Evolutionary conservation across 352 stramenopile species (phyloP), one percentile per base, ranked within the genome.

Genomic region (Globisporangium megalacanthum): DNA sequence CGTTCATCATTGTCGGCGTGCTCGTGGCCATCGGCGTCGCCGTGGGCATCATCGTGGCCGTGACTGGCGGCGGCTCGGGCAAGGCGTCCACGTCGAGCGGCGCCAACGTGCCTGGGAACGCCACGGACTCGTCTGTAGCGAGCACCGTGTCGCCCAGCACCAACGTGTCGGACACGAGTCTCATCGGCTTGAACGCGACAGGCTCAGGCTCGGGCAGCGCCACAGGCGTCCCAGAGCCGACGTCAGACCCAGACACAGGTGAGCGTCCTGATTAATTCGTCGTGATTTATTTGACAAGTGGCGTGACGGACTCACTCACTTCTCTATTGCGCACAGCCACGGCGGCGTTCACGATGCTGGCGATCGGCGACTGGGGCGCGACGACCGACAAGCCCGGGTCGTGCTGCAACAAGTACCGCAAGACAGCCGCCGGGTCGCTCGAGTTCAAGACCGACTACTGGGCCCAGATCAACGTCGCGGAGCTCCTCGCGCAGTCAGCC

Each of bases 401-500:
- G 59, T 95, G 85, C 72, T 95, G 85, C 63, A 92, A 91, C 74
- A 90, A 93, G 69, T 95, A 95, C 70, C 80, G 80, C 41, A 90
- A 89, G 69, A 83, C 81, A 11, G 74, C 75, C 15, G 72, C 77
- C 56, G 83, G 90, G 61, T 89, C 83, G 64, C 67, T 94, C 33
- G 82, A 89, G 57, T 86, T 86, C 71, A 94, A 94, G 64, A 92
- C 85, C 44, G 84, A 94, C 65, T 94, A 90, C 70, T 91, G 80
- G 74, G 75, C 84, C 4, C 82, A 94, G 68, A 86, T 92, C 52
- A 90, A 89, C 64, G 74, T 94, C 44, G 84, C 79, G 14, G 81
- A 91, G 62, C 86, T 94, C 62, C 54, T 94, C 5, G 67, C 75
- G 19, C 66, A 91, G 60, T 85, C 78, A n/a, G 84, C 84, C 0